These are phyloP conservation scores for Colletotrichum magnum DNA, from an alignment of 2,329 filamentous ascomycete genomes.

Conservation along the genomic window DNA sequence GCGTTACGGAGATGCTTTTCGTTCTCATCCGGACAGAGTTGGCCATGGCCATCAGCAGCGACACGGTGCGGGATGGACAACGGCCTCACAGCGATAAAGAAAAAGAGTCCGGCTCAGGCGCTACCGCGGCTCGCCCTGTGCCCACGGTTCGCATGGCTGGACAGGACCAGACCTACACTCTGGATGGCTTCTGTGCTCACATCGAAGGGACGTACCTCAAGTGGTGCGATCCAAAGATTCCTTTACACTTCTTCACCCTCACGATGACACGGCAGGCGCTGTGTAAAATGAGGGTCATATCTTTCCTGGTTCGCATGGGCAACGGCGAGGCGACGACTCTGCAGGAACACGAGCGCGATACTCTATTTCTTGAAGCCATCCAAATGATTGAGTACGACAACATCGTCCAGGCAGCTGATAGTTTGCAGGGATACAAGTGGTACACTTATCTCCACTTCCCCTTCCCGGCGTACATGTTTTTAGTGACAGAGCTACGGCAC, in stretches of 20 bases:
- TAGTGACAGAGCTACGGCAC: conserved; percentile 68
- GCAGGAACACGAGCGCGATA: conserved; percentile 64
- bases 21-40: conserved; percentile 70
- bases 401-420: conserved; percentile 65
- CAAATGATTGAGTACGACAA: conserved; percentile 73
- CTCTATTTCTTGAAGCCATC: conserved; percentile 67
- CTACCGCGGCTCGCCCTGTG: conserved; percentile 47
- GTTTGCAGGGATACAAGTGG: conserved; percentile 69
- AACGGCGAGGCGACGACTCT: conserved; percentile 55
- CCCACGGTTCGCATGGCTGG: conserved; percentile 63
- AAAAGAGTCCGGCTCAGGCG: conserved; percentile 43
- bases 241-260: conserved; percentile 71
- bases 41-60: conserved; percentile 66
- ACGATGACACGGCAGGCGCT: conserved; percentile 70
- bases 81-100: conserved; percentile 47
- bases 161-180: conserved; percentile 63
- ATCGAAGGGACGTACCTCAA: conserved; percentile 70
- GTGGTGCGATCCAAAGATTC: conserved; percentile 71
- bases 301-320: conserved; percentile 66
- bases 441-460: conserved; percentile 73
- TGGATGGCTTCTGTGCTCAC: conserved; percentile 68
- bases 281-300: conserved; percentile 69
- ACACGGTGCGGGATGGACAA: conserved; percentile 54
- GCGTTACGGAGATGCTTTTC: conserved; percentile 74
- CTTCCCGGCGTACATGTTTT: conserved; percentile 73